Evolutionary conservation across 352 stramenopile species (phyloP).

Genomic region (Phytophthora pluvialis): DNA sequence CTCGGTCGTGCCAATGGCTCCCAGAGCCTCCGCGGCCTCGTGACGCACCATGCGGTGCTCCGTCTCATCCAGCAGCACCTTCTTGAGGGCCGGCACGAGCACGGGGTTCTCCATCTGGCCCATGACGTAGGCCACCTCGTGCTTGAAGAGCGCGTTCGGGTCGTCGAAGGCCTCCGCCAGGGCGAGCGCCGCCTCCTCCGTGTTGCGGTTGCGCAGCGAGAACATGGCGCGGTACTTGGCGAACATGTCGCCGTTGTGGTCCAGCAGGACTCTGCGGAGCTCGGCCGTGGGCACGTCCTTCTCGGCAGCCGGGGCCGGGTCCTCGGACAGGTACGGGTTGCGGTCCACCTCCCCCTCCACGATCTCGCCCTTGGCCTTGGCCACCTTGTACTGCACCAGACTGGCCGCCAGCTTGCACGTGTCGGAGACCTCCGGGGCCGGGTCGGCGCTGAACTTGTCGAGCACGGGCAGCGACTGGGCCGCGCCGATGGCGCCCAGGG

Average conservation of each 20-base stretch:
- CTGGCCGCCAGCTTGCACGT: conserved; percentile 95
- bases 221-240: conserved; percentile 98
- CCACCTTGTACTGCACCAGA: conserved; percentile 92
- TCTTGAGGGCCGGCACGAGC: conserved; percentile 88
- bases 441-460: conserved; percentile 82
- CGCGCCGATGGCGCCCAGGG: conserved; percentile 96
- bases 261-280: conserved; percentile 90
- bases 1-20: conserved; percentile 94
- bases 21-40: conserved; percentile 97
- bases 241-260: conserved; percentile 91
- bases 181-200: conserved; percentile 82
- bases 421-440: conserved; percentile 92
- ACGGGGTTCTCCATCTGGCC: conserved; percentile 93
- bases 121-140: conserved; percentile 95
- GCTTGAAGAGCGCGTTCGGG: conserved; percentile 85
- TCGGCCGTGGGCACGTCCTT: conserved; percentile 73
- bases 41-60: conserved; percentile 98
- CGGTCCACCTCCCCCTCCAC: conserved; percentile 71
- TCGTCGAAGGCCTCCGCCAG: conserved; percentile 80
- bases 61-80: conserved; percentile 84
- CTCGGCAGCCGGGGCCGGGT: conserved; percentile 92
- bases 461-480: conserved; percentile 82
- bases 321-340: conserved; percentile 95
- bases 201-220: conserved; percentile 96
- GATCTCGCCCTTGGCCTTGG: conserved; percentile 58